phyloP scores from a whole-genome alignment of 768 basidiomycete species.

The Termitomyces sp. region DNA sequence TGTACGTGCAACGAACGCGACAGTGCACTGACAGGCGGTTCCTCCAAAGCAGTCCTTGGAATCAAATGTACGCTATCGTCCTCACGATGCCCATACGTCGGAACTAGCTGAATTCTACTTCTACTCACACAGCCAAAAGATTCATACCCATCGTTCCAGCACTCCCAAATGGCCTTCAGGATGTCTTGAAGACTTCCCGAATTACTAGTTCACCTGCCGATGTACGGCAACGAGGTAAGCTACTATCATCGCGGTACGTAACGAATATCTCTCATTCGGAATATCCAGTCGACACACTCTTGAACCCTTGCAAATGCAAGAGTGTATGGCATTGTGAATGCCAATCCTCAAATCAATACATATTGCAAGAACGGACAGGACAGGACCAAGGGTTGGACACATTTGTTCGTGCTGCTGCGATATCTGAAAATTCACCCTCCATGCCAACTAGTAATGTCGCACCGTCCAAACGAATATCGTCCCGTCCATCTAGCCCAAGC shows the following conservation, averaged over 20 bases:
- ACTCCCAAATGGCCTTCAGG: constrained; percentile 71
- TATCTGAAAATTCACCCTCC: constrained; percentile 22
- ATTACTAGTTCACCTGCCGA: constrained; percentile 32
- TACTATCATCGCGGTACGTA: constrained; percentile 3
- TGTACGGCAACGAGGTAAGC: constrained; percentile 48
- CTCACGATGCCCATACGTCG: not conserved
- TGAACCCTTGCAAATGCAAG: constrained; percentile 65
- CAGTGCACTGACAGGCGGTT: constrained; percentile 23
- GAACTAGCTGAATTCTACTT: not conserved
- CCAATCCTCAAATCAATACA: constrained; percentile 15
- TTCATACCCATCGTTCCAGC: constrained; percentile 72
- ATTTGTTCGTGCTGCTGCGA: constrained; percentile 37
- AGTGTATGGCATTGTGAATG: constrained; percentile 56
- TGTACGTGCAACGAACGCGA: constrained; percentile 62
- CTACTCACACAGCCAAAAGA: constrained; percentile 46
- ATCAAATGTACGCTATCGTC: constrained; percentile 36
- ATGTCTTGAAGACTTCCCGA: constrained; percentile 37
- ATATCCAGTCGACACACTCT: constrained; percentile 50
- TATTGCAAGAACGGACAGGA: constrained; percentile 2
- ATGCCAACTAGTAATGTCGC: constrained; percentile 7
- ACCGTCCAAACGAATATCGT: constrained; percentile 20
- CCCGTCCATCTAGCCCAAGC: constrained; percentile 29
- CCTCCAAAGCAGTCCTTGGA: constrained; percentile 29
- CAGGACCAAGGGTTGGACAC: constrained; percentile 24
- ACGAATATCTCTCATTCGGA: constrained; percentile 9